phyloP scores from a whole-genome alignment of 805 yeast species.

The Spencermartinsiella europaea region DNA sequence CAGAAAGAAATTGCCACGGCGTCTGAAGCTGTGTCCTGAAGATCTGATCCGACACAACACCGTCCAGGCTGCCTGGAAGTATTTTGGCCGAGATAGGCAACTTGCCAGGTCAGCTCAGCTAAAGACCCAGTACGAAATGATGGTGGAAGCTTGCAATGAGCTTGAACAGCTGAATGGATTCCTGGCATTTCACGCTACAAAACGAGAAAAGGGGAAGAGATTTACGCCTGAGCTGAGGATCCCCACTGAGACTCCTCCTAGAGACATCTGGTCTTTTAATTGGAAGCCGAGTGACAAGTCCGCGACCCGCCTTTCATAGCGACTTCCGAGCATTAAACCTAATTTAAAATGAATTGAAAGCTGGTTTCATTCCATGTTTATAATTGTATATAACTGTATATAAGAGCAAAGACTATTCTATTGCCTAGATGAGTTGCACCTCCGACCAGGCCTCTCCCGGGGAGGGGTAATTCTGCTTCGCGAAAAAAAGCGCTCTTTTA shows the following conservation, averaged over 20 bases:
- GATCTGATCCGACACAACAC: conserved; percentile 82
- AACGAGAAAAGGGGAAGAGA: conserved; percentile 49
- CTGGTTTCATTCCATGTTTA: too few relatives aligned
- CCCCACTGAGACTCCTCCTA: conserved; percentile 88
- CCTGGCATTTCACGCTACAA: conserved; percentile 60
- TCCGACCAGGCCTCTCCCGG: too few relatives aligned
- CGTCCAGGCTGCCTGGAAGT: conserved; percentile 77
- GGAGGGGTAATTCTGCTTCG: too few relatives aligned
- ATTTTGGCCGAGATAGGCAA: conserved; percentile 50
- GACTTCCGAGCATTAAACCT: too few relatives aligned
- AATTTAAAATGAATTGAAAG: too few relatives aligned
- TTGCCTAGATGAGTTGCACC: too few relatives aligned
- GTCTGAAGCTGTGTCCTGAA: conserved; percentile 68
- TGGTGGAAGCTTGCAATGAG: conserved; percentile 67
- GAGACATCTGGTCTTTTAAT: conserved; percentile 64
- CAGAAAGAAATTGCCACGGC: conserved; percentile 79
- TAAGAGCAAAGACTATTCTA: too few relatives aligned
- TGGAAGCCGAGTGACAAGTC: conserved; percentile 27
- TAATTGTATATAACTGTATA: too few relatives aligned
- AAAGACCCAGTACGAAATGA: conserved; percentile 56
- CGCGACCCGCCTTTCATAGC: background rate
- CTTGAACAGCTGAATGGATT: conserved; percentile 42
- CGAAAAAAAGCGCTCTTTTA: too few relatives aligned
- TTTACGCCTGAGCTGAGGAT: conserved; percentile 81
- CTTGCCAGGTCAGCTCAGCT: conserved; percentile 32